Evolutionary conservation across 257 asterid species (phyloP).

Genomic region (Jaltomata sinuosa): DNA sequence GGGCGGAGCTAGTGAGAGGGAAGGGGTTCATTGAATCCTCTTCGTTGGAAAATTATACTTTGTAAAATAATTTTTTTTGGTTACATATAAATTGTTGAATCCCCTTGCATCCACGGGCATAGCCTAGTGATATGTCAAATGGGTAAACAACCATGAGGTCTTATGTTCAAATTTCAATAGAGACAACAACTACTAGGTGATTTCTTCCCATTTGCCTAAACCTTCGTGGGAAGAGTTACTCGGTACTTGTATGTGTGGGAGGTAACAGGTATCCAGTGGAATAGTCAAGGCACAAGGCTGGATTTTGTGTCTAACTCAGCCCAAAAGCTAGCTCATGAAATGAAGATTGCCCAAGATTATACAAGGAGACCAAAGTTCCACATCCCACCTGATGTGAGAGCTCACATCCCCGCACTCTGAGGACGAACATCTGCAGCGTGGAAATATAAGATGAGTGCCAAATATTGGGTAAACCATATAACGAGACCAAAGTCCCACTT

Average conservation of each 20-base stretch:
- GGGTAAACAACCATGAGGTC: neutral
- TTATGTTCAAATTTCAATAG: too few relatives aligned
- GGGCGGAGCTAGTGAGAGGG: neutral
- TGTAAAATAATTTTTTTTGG: neutral
- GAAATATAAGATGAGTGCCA: too few relatives aligned
- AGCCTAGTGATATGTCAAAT: neutral
- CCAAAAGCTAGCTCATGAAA: neutral
- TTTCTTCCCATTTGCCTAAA: too few relatives aligned
- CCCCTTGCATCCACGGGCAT: neutral
- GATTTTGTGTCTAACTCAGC: too few relatives aligned
- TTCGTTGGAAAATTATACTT: neutral
- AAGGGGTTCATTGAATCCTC: neutral
- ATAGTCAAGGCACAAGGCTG: too few relatives aligned
- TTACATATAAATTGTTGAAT: neutral
- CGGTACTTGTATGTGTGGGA: too few relatives aligned
- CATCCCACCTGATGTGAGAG: neutral
- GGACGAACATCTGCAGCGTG: neutral
- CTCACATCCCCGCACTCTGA: neutral
- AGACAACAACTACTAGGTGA: too few relatives aligned
- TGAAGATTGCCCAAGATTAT: neutral
- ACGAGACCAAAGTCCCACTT: neutral
- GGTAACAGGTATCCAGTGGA: too few relatives aligned
- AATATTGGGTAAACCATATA: too few relatives aligned
- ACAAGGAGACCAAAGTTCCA: too few relatives aligned
- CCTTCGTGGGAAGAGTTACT: too few relatives aligned